Base-by-base conservation (phyloP, 179 eudicot genomes). In the Silene noctiflora region DNA sequence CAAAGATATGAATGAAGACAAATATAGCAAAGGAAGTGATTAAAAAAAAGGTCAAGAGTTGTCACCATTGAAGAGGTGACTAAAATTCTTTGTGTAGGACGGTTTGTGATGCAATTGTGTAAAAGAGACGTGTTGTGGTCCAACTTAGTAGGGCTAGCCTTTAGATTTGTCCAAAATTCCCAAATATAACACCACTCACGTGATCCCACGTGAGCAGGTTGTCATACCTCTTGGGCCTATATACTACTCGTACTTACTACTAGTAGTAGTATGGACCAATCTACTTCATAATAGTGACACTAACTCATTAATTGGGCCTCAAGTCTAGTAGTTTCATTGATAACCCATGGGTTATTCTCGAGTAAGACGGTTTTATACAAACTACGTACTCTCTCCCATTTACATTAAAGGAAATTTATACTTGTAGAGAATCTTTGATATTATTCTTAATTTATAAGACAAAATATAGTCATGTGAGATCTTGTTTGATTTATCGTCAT, bases 71-170 rank as follows among this genome's bases (percentile, higher is more conserved):
- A 25, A 64, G 42, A 64, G 6, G 6, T 27, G 68, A 64, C 68
- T 64, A 64, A 25, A 64, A 64, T 64, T 64, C 68, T 64, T 29
- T 64, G 68, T 64, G 68, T 64, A 64, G 68, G 68, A 25, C 63
- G 20, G 21, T n/a, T 59, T 59, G 63, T 59, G 24, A 19, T 59
- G 24, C 63, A 59, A n/a, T 19, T 7, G 14, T 7, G 14, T 3
- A 62, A 21, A 6, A 46, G 65, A 20, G 14, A 29, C 46, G 13
- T 12, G 17, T 14, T 63, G 67, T 63, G 68, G 68, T 64, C 68
- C 68, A 64, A 64, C 0, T 2, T 0, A 51, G n/a, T 51, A 51
- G 58, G 58, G 58, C 14, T 51, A 11, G n/a, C 14, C n/a, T 51
- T 51, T 13, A 14, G 14, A 51, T 16, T 16, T 16, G 17, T 51